Evolutionary conservation across 2,329 filamentous ascomycete genomes (phyloP).

Genomic region (Penicillium sp.): DNA sequence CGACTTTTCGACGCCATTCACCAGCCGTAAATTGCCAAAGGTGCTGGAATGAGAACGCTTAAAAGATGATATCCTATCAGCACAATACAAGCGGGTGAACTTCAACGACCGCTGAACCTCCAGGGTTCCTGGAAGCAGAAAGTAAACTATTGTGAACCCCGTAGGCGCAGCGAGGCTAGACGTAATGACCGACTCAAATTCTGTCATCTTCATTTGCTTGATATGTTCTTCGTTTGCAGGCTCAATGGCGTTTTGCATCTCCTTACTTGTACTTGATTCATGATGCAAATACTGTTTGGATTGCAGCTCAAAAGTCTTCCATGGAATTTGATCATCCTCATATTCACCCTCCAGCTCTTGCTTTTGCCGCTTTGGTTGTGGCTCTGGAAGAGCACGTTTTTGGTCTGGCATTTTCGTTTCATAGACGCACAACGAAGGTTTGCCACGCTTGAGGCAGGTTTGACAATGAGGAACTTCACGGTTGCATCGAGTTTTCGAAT

Average conservation of each 20-base stretch:
- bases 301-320: background rate
- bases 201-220: background rate
- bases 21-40: too few species aligned
- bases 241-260: background rate
- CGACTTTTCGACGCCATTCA: too few species aligned
- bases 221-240: background rate
- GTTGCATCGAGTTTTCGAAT: background rate
- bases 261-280: background rate
- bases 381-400: background rate
- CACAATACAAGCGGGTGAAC: too few species aligned
- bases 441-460: background rate
- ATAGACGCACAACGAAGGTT: background rate
- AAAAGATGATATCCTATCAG: too few species aligned
- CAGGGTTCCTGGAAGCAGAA: too few species aligned
- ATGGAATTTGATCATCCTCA: background rate
- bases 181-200: too few species aligned
- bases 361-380: background rate
- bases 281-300: background rate
- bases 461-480: slow-evolving; percentile 1
- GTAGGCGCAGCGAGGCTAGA: too few species aligned
- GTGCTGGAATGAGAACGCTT: too few species aligned
- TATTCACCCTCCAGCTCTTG: background rate
- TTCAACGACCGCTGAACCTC: too few species aligned
- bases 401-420: background rate
- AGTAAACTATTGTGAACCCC: too few species aligned